Evolutionary conservation across 108 stramenopile genomes (phyloP).

Genomic region (Nannochloropsis gaditana): DNA sequence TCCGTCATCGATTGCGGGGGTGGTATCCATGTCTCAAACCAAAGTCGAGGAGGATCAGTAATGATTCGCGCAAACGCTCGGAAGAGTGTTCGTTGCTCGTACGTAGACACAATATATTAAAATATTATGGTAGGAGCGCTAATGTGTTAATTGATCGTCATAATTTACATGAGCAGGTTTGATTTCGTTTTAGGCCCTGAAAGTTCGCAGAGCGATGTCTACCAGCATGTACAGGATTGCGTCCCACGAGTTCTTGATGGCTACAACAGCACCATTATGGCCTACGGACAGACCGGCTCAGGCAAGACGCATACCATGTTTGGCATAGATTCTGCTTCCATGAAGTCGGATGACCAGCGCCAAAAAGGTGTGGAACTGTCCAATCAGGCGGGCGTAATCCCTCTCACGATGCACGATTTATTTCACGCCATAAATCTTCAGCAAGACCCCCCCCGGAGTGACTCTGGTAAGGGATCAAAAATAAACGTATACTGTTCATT

Average conservation of each 20-base stretch:
- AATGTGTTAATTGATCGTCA: background rate
- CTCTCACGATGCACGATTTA: slow-evolving; percentile 45
- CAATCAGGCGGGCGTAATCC: slow-evolving; percentile 61
- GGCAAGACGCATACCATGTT: slow-evolving; percentile 63
- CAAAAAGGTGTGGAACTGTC: background rate
- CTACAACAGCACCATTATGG: slow-evolving; percentile 56
- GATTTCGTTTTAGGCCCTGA: slow-evolving; percentile 52
- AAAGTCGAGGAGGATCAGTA: background rate
- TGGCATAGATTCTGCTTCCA: slow-evolving; percentile 32
- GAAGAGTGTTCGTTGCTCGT: slow-evolving; percentile 20
- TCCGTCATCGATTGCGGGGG: background rate
- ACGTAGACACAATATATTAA: background rate
- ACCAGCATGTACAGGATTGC: slow-evolving; percentile 44
- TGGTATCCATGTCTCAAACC: background rate
- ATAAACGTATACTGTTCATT: slow-evolving; percentile 65
- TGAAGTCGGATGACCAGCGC: background rate
- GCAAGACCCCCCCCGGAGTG: background rate
- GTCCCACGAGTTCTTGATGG: slow-evolving; percentile 53
- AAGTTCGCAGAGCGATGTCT: slow-evolving; percentile 50
- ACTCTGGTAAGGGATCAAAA: slow-evolving; percentile 23
- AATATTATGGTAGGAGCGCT: background rate
- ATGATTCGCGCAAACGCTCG: background rate
- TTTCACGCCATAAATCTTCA: slow-evolving; percentile 24
- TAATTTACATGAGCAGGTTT: slow-evolving; percentile 28
- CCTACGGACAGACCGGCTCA: slow-evolving; percentile 58